A percentile compares a stretch with the other conserved stretches of the same genome.
phyloP scores from a whole-genome alignment of 257 asterid species.

The Solanum rostratum region DNA sequence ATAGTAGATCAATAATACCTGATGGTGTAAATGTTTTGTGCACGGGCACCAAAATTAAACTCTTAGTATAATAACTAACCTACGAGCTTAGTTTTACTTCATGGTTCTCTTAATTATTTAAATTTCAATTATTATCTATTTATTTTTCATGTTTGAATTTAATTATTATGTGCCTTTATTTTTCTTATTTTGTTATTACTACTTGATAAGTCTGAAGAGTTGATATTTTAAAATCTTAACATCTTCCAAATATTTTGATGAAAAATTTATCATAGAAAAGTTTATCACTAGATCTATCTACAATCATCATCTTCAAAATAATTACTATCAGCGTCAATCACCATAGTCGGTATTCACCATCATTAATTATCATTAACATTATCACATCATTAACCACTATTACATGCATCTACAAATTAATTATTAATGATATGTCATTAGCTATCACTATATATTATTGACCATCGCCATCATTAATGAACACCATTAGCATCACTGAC shows the following conservation, averaged over 20 bases:
- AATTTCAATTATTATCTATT: neutral
- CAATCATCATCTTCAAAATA: no score
- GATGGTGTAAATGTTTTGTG: no score
- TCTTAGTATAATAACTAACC: no score
- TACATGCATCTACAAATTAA: neutral
- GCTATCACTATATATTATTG: no score
- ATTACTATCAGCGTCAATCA: neutral
- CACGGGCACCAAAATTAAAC: no score
- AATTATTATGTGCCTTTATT: neutral
- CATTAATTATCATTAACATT: no score
- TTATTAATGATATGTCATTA: no score
- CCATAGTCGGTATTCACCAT: accelerated
- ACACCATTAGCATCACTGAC: neutral
- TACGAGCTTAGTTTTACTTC: no score
- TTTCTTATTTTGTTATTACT: neutral
- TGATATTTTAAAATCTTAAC: neutral
- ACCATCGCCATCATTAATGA: no score
- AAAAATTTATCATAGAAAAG: neutral
- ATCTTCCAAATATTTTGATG: neutral
- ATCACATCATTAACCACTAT: neutral
- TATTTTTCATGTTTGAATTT: neutral
- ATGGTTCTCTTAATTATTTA: neutral
- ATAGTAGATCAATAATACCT: no score
- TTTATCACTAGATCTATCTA: neutral
- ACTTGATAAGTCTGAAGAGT: neutral